phyloP scores from a whole-genome alignment of 208 protist species.

The Crithidia expoeki region DNA sequence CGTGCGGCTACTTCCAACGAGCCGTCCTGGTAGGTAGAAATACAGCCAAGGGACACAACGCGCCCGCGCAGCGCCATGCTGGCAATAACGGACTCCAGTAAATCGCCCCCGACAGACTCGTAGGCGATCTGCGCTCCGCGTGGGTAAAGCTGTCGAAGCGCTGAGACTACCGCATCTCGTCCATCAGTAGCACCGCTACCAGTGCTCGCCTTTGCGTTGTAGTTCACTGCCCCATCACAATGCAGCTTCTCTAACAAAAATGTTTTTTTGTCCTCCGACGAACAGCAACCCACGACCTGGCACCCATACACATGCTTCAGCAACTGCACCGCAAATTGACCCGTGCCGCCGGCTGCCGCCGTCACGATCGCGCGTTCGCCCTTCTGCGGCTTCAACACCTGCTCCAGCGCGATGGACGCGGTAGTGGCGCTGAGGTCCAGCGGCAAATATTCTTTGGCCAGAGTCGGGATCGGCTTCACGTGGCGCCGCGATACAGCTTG shows the following conservation, averaged over 20 bases:
- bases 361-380: constrained; percentile 87
- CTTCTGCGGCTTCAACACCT: constrained; percentile 66
- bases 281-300: constrained; percentile 88
- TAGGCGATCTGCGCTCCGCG: constrained; percentile 89
- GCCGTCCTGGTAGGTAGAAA: constrained; percentile 68
- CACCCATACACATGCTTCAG: constrained; percentile 83
- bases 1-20: constrained; percentile 15
- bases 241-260: constrained; percentile 70
- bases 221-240: constrained; percentile 85
- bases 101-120: constrained; percentile 90
- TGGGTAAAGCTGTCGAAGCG: constrained; percentile 40
- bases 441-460: constrained; percentile 63
- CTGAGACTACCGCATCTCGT: constrained; percentile 8
- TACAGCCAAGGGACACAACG: constrained; percentile 83
- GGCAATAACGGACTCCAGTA: constrained; percentile 70
- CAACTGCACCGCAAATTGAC: constrained; percentile 90
- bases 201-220: constrained; percentile 18
- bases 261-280: constrained; percentile 68
- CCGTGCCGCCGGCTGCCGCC: constrained; percentile 90
- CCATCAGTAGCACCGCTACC: background rate
- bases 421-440: constrained; percentile 86
- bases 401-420: constrained; percentile 83
- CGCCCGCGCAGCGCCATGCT: constrained; percentile 68
- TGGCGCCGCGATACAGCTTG: constrained; percentile 58
- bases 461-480: constrained; percentile 52